Percentiles rank a stretch among this genome's conserved stretches.
phyloP scores from a whole-genome alignment of 108 stramenopile species.

The Pseudonitzschia delicatissima region DNA sequence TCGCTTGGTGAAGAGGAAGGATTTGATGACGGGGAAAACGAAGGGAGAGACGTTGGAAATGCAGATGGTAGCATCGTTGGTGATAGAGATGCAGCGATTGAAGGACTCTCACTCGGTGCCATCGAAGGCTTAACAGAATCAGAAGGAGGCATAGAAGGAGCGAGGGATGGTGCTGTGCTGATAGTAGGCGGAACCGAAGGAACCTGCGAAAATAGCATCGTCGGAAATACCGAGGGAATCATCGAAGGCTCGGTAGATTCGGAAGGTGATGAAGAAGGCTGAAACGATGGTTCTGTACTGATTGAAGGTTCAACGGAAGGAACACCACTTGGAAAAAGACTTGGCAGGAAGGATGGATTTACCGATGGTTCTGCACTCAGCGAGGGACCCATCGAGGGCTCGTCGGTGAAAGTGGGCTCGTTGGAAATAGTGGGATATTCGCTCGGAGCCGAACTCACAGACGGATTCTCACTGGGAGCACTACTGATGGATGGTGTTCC shows the following conservation, averaged over 20 bases:
- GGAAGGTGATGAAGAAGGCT: conserved; percentile 3
- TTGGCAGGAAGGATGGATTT: neutral
- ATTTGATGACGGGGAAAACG: too few species aligned
- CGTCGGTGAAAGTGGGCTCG: neutral
- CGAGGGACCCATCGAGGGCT: neutral
- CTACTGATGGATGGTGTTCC: neutral
- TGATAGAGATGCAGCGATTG: too few species aligned
- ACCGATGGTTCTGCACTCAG: conserved; percentile 2
- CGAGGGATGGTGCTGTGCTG: conserved; percentile 9
- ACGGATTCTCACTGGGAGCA: neutral
- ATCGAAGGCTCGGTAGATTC: neutral
- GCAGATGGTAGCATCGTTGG: too few species aligned
- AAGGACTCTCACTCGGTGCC: too few species aligned
- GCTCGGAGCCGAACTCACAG: neutral
- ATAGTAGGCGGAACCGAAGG: neutral
- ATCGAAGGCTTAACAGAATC: neutral
- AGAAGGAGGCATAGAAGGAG: neutral
- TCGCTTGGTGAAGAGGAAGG: neutral
- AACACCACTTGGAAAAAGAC: neutral
- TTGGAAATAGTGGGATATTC: neutral
- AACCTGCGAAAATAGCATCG: neutral
- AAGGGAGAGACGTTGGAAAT: neutral
- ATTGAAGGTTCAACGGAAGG: conserved; percentile 14
- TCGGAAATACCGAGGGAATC: too few species aligned
- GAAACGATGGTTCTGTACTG: conserved; percentile 11